Evolutionary conservation across 257 asterid genomes (phyloP).

Genomic region (Gentiana macrophylla): DNA sequence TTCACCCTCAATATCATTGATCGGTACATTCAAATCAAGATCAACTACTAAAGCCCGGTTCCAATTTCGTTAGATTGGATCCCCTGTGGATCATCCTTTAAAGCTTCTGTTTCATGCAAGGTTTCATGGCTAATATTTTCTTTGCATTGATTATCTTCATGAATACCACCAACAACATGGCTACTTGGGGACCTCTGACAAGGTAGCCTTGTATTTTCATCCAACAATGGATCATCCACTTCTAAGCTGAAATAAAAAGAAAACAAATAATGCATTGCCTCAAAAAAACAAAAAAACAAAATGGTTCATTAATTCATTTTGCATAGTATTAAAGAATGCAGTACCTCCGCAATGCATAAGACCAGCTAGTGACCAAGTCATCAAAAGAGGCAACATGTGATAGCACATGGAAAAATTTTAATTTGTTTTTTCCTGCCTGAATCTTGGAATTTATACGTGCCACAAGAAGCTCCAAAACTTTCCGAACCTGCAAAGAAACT

Average conservation of each 20-base stretch:
- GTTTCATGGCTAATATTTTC: constrained; percentile 14
- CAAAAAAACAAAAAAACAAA: constrained; percentile 11
- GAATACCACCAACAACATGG: constrained; percentile 16
- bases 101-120: constrained; percentile 19
- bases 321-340: constrained; percentile 4
- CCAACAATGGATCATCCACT: constrained; percentile 38
- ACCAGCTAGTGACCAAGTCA: constrained; percentile 82
- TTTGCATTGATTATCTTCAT: constrained; percentile 26
- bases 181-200: constrained; percentile 15
- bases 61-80: constrained; percentile 18
- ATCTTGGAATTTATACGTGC: constrained; percentile 47
- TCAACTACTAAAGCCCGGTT: constrained; percentile 11
- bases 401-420: constrained; percentile 49
- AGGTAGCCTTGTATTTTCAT: constrained; percentile 21
- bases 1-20: constrained; percentile 19
- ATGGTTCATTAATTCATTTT: background rate
- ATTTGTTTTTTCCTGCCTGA: constrained; percentile 75
- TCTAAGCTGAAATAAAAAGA: constrained; percentile 50
- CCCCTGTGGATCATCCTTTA: constrained; percentile 21
- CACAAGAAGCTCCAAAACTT: constrained; percentile 72
- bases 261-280: constrained; percentile 6
- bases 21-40: constrained; percentile 14
- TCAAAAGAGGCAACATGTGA: constrained; percentile 97
- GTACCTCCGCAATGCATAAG: constrained; percentile 67
- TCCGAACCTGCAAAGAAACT: constrained; percentile 56